A percentile compares a stretch with the other conserved stretches of the same genome.
phyloP scores from a whole-genome alignment of 2,329 filamentous ascomycete species.

The Fusarium verticillioides region DNA sequence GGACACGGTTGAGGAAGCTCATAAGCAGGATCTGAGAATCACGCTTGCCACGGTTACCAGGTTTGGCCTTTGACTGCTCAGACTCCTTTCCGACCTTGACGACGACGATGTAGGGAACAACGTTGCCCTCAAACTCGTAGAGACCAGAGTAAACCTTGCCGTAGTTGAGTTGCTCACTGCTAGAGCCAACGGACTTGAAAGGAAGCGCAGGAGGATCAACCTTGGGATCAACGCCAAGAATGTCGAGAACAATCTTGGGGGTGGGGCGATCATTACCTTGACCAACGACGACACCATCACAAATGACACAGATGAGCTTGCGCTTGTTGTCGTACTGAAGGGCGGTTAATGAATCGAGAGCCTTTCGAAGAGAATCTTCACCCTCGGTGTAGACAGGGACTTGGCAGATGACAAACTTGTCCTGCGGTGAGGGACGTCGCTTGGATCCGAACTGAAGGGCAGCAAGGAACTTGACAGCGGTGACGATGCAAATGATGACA shows the following conservation, averaged over 20 bases:
- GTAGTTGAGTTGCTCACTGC: constrained; percentile 94
- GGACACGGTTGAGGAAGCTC: constrained; percentile 97
- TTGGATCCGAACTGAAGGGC: constrained; percentile 95
- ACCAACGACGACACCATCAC: constrained; percentile 96
- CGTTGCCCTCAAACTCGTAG: constrained; percentile 97
- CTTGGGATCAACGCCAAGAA: constrained; percentile 96
- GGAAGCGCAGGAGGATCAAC: constrained; percentile 93
- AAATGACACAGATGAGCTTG: constrained; percentile 95
- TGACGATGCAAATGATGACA: constrained; percentile 83
- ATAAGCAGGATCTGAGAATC: constrained; percentile 96
- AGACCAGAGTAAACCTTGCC: constrained; percentile 98
- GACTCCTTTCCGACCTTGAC: constrained; percentile 98
- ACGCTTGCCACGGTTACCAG: constrained; percentile 97
- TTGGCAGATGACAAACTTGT: constrained; percentile 99
- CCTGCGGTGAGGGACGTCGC: constrained; percentile 86
- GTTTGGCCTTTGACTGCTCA: constrained; percentile 89
- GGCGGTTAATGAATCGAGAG: constrained; percentile 91
- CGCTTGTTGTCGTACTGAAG: constrained; percentile 98
- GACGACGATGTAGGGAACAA: constrained; percentile 94
- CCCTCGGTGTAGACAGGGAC: constrained; percentile 98
- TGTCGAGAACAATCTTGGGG: constrained; percentile 96
- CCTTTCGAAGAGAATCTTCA: constrained; percentile 93
- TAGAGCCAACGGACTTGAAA: constrained; percentile 91
- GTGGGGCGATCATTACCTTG: constrained; percentile 96
- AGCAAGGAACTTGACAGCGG: constrained; percentile 88